Percentiles rank a stretch among this genome's conserved stretches.
Conservation (phyloP, 768 basidiomycete genomes). For the Lactarius hatsudake region DNA sequence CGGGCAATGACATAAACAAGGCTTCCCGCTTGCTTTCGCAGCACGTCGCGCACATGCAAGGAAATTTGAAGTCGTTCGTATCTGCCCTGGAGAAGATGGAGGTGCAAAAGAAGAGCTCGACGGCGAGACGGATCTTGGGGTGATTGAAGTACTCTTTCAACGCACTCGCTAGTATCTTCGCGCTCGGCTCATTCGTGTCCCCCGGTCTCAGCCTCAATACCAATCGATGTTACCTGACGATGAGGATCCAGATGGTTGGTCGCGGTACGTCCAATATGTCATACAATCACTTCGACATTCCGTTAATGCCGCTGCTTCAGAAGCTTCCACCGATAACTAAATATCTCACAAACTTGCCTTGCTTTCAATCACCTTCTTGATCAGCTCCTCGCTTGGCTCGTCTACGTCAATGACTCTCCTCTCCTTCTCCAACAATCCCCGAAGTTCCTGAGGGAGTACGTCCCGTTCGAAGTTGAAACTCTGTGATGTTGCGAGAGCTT, state of each 20-base stretch:
- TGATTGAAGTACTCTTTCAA: constrained; percentile 15
- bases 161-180: constrained; percentile 7
- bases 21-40: constrained; percentile 5
- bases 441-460: constrained; percentile 82
- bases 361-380: constrained; percentile 68
- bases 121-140: background rate
- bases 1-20: constrained; percentile 1
- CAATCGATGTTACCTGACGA: constrained; percentile 16
- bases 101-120: constrained; percentile 4
- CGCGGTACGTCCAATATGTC: background rate
- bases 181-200: constrained; percentile 1
- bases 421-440: constrained; percentile 71
- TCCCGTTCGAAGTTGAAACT: constrained; percentile 76
- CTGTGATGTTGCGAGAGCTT: constrained; percentile 55
- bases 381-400: constrained; percentile 63
- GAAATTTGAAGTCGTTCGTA: constrained; percentile 8
- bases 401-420: constrained; percentile 77
- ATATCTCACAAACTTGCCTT: constrained; percentile 21
- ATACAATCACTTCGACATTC: background rate
- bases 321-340: constrained; percentile 1
- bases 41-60: background rate
- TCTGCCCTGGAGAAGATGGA: constrained; percentile 13
- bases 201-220: constrained; percentile 10
- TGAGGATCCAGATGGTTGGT: background rate
- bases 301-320: constrained; percentile 7